phyloP scores from a whole-genome alignment of 352 stramenopile species.

The Globisporangium uncinulatum region DNA sequence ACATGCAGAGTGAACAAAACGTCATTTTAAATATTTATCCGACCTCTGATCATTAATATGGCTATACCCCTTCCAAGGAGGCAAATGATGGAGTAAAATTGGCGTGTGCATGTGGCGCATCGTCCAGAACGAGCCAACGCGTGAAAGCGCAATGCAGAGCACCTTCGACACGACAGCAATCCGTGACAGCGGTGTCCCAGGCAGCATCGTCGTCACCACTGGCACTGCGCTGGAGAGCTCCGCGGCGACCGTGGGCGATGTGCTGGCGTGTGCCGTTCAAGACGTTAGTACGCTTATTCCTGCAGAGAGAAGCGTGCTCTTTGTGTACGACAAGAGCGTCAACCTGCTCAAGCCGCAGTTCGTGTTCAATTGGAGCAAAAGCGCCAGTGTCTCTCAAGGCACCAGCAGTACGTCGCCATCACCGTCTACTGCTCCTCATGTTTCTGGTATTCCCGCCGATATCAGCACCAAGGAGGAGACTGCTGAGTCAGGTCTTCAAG shows the following conservation, averaged over 20 bases:
- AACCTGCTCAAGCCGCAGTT: conserved; percentile 41
- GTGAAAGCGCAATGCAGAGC: not conserved
- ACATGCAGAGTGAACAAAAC: too few relatives aligned
- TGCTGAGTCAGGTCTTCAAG: too few relatives aligned
- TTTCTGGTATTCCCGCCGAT: not conserved
- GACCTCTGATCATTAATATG: too few relatives aligned
- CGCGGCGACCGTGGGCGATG: conserved; percentile 4
- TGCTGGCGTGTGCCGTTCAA: conserved; percentile 29
- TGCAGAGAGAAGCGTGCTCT: conserved; percentile 42
- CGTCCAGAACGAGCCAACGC: too few relatives aligned
- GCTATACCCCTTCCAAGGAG: too few relatives aligned
- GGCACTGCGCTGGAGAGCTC: not conserved
- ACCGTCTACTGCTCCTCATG: not conserved
- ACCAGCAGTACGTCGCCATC: not conserved
- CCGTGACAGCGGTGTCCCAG: not conserved
- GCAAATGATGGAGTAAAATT: too few relatives aligned
- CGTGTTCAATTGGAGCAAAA: conserved; percentile 11
- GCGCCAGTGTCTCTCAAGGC: not conserved
- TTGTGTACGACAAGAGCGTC: conserved; percentile 43
- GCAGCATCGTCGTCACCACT: not conserved
- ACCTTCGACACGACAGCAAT: not conserved
- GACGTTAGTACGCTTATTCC: conserved; percentile 37
- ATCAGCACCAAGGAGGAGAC: too few relatives aligned
- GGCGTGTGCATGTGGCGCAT: too few relatives aligned
- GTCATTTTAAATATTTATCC: too few relatives aligned